Evolutionary conservation across 1,284 basidiomycete species (phyloP).

Genomic region (Cutaneotrichosporon sp.): DNA sequence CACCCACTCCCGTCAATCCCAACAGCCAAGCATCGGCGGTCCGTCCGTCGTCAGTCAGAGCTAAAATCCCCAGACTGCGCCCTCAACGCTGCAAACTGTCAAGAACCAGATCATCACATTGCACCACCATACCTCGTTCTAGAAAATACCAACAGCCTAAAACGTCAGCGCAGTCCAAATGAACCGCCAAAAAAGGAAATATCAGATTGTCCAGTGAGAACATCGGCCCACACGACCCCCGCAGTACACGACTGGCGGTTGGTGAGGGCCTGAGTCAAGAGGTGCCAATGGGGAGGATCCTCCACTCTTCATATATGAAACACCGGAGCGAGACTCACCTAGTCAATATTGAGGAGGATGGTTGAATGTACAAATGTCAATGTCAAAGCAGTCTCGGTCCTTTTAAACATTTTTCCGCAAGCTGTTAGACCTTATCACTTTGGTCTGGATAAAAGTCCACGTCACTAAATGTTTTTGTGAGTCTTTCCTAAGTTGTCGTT

Average conservation of each 20-base stretch:
- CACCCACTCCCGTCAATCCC: too few relatives aligned
- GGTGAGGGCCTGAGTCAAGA: slow-evolving; percentile 45
- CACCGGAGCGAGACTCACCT: slow-evolving; percentile 5
- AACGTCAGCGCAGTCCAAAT: not conserved
- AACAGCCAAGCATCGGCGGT: too few relatives aligned
- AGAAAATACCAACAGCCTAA: not conserved
- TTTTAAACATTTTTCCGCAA: not conserved
- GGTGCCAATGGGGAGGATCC: slow-evolving; percentile 50
- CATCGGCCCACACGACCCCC: slow-evolving; percentile 20
- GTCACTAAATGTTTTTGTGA: not conserved
- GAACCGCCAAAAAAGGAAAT: not conserved
- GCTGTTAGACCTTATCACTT: not conserved
- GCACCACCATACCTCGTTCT: not conserved
- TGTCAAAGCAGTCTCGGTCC: not conserved
- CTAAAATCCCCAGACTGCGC: too few relatives aligned
- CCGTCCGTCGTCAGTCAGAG: too few relatives aligned
- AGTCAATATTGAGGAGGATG: not conserved
- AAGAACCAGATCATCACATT: not conserved
- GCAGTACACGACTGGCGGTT: slow-evolving; percentile 13
- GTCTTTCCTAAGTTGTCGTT: not conserved
- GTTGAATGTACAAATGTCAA: not conserved
- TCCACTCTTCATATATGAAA: slow-evolving; percentile 48
- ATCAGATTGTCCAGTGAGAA: slow-evolving; percentile 32
- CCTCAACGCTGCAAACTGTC: too few relatives aligned
- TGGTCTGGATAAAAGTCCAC: not conserved